A percentile compares a stretch with the other conserved stretches of the same genome.
These are phyloP conservation scores for Xylaria curta DNA, from an alignment of 495 filamentous ascomycete genomes.

Conservation along the genomic window DNA sequence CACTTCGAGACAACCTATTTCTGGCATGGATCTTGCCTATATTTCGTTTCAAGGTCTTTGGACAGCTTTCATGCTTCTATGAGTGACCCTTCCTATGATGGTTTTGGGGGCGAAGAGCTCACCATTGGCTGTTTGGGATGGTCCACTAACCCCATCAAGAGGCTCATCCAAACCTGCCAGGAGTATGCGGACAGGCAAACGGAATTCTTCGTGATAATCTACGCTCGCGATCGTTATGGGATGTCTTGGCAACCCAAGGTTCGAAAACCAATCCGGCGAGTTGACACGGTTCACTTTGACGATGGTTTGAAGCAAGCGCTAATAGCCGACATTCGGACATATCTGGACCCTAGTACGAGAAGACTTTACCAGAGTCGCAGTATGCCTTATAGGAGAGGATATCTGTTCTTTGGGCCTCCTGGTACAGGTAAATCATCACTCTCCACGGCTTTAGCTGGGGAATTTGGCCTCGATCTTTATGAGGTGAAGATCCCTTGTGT, in stretches of 20 bases:
- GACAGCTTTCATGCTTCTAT: conserved; percentile 50
- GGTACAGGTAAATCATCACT: conserved; percentile 72
- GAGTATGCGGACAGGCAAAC: conserved; percentile 55
- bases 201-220: conserved; percentile 52
- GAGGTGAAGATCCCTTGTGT: conserved; percentile 63
- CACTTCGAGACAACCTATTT: conserved; percentile 54
- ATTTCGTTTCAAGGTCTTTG: conserved; percentile 49
- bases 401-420: conserved; percentile 69
- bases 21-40: conserved; percentile 48
- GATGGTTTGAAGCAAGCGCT: conserved; percentile 68
- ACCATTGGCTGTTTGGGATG: conserved; percentile 54
- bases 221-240: conserved; percentile 43
- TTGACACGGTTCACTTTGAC: conserved; percentile 57
- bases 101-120: conserved; percentile 50
- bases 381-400: conserved; percentile 69
- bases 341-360: conserved; percentile 72
- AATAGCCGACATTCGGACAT: conserved; percentile 78
- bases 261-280: conserved; percentile 50
- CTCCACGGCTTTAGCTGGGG: conserved; percentile 66
- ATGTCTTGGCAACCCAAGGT: conserved; percentile 53
- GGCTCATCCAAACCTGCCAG: conserved; percentile 48
- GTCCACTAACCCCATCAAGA: conserved; percentile 54
- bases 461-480: conserved; percentile 69
- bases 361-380: conserved; percentile 73
- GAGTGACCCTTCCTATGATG: conserved; percentile 41